These are phyloP conservation scores for Aspergillus hortae DNA, from an alignment of 2,329 filamentous ascomycete species.

Conservation along the genomic window DNA sequence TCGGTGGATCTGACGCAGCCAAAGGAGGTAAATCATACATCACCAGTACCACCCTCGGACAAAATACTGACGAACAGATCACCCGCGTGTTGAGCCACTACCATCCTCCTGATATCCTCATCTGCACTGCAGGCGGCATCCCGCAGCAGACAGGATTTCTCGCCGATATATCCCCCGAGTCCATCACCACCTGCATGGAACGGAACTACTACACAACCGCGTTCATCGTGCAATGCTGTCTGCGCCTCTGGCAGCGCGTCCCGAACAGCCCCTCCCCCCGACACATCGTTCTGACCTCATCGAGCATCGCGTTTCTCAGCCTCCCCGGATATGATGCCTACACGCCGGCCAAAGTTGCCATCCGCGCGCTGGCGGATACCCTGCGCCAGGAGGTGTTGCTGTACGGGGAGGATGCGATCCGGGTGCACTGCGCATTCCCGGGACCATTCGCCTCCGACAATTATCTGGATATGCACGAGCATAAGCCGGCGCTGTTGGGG, in stretches of 20 bases:
- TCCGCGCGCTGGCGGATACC: constrained; percentile 10
- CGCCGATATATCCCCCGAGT: constrained; percentile 9
- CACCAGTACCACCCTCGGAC: too few species aligned
- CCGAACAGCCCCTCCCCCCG: not conserved
- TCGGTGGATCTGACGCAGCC: constrained; percentile 4
- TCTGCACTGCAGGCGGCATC: constrained; percentile 17
- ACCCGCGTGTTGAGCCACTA: not conserved
- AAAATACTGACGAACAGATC: not conserved
- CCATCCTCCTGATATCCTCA: constrained; percentile 10
- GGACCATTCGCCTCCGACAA: constrained; percentile 5
- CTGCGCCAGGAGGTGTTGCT: constrained; percentile 9
- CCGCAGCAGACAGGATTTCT: constrained; percentile 16
- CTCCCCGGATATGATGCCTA: constrained; percentile 13
- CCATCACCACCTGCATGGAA: constrained; percentile 12
- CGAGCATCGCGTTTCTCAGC: constrained; percentile 5
- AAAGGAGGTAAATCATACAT: too few species aligned
- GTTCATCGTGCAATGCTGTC: constrained; percentile 7
- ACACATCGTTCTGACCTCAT: constrained; percentile 11
- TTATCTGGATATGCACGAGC: constrained; percentile 1
- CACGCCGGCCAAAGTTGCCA: constrained; percentile 10
- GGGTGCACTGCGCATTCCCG: constrained; percentile 11
- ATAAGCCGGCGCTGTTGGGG: constrained; percentile 9
- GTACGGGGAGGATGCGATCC: constrained; percentile 4
- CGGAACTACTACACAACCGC: constrained; percentile 7
- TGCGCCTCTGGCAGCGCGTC: constrained; percentile 5